Conservation (phyloP, 78 protist genomes). For the Blattamonas nauphoetae region DNA sequence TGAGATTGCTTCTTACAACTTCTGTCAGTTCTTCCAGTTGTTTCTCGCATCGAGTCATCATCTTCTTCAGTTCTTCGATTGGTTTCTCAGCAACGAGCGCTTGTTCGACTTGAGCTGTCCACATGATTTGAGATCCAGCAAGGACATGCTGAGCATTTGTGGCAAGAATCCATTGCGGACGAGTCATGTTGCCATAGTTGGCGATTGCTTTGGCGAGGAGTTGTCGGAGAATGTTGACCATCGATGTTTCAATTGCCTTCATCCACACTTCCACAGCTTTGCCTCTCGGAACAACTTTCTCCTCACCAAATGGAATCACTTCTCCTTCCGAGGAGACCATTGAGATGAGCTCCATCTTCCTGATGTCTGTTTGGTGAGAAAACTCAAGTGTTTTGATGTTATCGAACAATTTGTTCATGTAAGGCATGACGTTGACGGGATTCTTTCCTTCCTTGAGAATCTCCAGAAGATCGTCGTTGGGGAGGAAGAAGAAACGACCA, state of each 20-base stretch:
- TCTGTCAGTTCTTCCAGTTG: background rate
- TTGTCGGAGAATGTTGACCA: slow-evolving; percentile 23
- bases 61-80: background rate
- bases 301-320: background rate
- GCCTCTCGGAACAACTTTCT: background rate
- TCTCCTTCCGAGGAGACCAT: background rate
- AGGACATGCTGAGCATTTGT: slow-evolving; percentile 20
- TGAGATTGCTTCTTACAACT: slow-evolving; percentile 24
- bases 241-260: slow-evolving; percentile 28
- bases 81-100: slow-evolving; percentile 25
- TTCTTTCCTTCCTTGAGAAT: slow-evolving; percentile 56
- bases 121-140: slow-evolving; percentile 34
- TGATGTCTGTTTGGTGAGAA: background rate
- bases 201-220: slow-evolving; percentile 2
- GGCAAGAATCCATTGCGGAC: background rate
- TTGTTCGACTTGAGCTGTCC: slow-evolving; percentile 37
- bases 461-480: slow-evolving; percentile 68
- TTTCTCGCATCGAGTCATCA: background rate
- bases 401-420: slow-evolving; percentile 52
- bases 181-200: background rate
- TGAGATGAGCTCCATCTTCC: background rate
- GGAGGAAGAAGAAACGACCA: slow-evolving; percentile 64
- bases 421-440: slow-evolving; percentile 59
- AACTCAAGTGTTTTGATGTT: slow-evolving; percentile 4
- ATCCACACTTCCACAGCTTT: slow-evolving; percentile 61